These are phyloP conservation scores for Neocatenulostroma microsporum DNA, from an alignment of 2,329 filamentous ascomycete species.

Conservation along the genomic window DNA sequence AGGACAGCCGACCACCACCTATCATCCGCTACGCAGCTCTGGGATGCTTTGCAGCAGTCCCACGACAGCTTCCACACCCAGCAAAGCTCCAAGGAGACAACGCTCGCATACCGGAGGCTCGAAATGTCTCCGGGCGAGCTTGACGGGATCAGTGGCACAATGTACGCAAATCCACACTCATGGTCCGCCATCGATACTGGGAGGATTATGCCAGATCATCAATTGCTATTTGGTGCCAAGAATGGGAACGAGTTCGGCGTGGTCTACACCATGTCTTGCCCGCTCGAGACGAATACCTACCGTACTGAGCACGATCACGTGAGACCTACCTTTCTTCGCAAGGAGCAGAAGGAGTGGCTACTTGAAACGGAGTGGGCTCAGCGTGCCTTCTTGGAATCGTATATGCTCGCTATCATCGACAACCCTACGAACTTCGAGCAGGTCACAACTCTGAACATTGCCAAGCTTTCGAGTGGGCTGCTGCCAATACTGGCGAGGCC, in stretches of 20 bases:
- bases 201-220: background rate
- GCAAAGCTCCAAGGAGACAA: conserved; percentile 15
- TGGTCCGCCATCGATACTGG: conserved; percentile 17
- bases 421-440: conserved; percentile 47
- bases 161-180: conserved; percentile 12
- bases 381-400: conserved; percentile 59
- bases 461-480: conserved; percentile 57
- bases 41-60: conserved; percentile 19
- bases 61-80: conserved; percentile 9
- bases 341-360: conserved; percentile 60
- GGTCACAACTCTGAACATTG: conserved; percentile 54
- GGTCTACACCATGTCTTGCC: conserved; percentile 26
- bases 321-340: conserved; percentile 50
- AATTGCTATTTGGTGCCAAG: too few relatives aligned
- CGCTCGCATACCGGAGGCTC: conserved; percentile 13
- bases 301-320: too few relatives aligned
- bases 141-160: conserved; percentile 13
- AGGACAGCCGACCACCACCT: conserved; percentile 12
- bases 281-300: conserved; percentile 20
- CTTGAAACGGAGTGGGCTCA: conserved; percentile 63
- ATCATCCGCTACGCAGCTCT: conserved; percentile 19
- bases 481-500: conserved; percentile 48
- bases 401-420: conserved; percentile 57
- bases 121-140: conserved; percentile 11
- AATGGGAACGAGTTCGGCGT: conserved; percentile 19